These are phyloP conservation scores for Cryptococcus sp. DNA, from an alignment of 1,284 basidiomycete genomes.

Conservation along the genomic window DNA sequence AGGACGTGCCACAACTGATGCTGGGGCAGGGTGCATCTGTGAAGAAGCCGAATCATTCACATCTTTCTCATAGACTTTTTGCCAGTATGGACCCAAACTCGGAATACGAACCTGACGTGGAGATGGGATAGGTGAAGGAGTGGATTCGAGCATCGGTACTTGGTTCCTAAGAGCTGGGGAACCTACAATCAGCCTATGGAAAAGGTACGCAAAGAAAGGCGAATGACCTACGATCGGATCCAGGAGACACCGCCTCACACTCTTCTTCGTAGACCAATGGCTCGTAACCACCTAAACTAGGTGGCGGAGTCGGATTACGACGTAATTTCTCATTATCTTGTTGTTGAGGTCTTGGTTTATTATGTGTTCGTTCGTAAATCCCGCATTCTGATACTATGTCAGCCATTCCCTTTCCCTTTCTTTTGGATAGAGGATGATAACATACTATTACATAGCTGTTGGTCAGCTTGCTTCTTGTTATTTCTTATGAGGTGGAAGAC, in stretches of 20 bases:
- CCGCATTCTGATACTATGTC: conserved; percentile 7
- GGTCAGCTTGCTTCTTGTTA: neutral
- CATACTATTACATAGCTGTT: conserved; percentile 12
- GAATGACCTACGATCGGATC: too few relatives aligned
- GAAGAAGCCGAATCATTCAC: too few relatives aligned
- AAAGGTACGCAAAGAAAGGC: too few relatives aligned
- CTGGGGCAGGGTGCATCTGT: too few relatives aligned
- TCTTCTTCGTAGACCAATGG: neutral
- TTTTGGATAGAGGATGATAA: neutral
- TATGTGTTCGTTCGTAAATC: conserved; percentile 13
- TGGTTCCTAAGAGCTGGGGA: too few relatives aligned
- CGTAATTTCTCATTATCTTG: neutral
- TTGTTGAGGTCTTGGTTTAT: conserved; percentile 10
- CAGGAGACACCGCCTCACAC: neutral
- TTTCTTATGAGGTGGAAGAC: neutral
- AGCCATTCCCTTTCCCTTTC: neutral
- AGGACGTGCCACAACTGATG: too few relatives aligned
- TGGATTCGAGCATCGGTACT: too few relatives aligned
- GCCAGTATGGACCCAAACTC: too few relatives aligned
- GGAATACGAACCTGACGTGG: too few relatives aligned
- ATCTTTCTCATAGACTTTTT: too few relatives aligned
- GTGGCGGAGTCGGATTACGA: neutral
- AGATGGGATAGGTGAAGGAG: too few relatives aligned
- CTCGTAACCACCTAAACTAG: neutral
- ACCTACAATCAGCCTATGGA: too few relatives aligned